Evolutionary conservation across 2,329 filamentous ascomycete genomes (phyloP), one percentile per base, ranked within the genome.

Genomic region (Fusarium camptoceras): DNA sequence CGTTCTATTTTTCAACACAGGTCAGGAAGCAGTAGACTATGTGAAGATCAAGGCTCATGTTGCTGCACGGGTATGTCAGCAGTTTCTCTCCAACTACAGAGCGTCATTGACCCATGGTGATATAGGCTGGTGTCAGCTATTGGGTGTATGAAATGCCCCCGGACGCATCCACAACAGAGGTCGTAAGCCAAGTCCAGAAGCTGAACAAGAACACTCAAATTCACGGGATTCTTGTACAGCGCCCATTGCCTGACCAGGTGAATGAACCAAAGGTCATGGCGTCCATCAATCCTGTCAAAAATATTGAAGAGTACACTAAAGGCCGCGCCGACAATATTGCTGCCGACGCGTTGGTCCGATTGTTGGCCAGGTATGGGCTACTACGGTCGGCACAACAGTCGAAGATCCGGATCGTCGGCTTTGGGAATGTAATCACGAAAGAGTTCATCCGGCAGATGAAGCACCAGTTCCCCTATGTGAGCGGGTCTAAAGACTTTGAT

Each of bases 71-170:
- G 55, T 57, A 57, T 43, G 55, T 57, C 9, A 27, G 8, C 25
- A 22, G 20, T 41, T 5, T 31, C 9, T 2, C 9, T 11, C 7
- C 18, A 1, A 15, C 18, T 6, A 9, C 16, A 12, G 22, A 30
- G 1, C 54, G 11, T 11, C 14, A 34, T 37, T 43, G 15, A 57
- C 20, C 2, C 20, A 34, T 9, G 2, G 16, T 4, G 27, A 3
- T 34, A 43, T 27, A 57, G 55, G 55, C 55, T n/a, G 55, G 55
- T 6, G 27, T 57, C 10, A 22, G 20, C 20, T 57, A 57, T 22
- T 51, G 55, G 55, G 55, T 57, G 22, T 57, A 57, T 6, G 55
- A 57, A 5, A 51, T 57, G 55, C 22, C 55, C 12, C 14, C 50
- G 12, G 25, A 51, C 18, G 55, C 55, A 22, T 43, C 55, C 10